Percentiles rank a stretch among this genome's conserved stretches.
These are phyloP conservation scores for Solanum chiquidenum DNA, from an alignment of 257 asterid genomes.

Conservation along the genomic window DNA sequence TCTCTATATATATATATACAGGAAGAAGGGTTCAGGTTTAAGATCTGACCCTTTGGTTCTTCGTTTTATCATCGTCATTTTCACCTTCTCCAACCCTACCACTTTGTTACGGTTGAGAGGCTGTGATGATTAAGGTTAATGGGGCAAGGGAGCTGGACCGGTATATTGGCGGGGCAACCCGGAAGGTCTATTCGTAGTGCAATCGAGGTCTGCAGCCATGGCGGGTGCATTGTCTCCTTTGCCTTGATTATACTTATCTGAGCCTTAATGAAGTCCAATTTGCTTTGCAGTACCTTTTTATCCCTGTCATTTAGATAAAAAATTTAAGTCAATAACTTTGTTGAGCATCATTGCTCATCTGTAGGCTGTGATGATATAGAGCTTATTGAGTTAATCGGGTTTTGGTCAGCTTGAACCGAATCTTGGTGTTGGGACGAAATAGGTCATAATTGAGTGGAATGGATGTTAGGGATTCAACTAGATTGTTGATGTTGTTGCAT, in stretches of 20 bases:
- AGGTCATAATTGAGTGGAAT: background rate
- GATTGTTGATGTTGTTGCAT: background rate
- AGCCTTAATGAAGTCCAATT: background rate
- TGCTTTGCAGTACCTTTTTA: background rate
- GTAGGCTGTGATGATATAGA: background rate
- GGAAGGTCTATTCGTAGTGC: background rate
- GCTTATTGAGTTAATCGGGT: background rate
- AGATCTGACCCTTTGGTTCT: background rate
- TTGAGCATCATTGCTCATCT: background rate
- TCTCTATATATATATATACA: background rate
- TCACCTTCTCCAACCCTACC: background rate
- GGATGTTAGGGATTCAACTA: background rate
- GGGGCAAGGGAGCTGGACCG: background rate
- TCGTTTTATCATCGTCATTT: background rate
- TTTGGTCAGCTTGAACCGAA: background rate
- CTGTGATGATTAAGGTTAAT: background rate
- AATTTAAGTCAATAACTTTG: background rate
- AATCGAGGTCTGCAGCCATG: conserved; percentile 2
- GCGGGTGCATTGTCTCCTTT: background rate
- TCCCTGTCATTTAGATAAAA: too few relatives aligned
- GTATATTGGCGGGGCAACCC: conserved; percentile 10
- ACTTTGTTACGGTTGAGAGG: background rate
- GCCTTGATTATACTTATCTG: background rate
- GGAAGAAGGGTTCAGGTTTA: background rate
- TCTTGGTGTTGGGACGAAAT: background rate